Percentiles rank a stretch among this genome's conserved stretches.
Conservation (phyloP, 2,329 filamentous ascomycete species). For the Didymella sp. region DNA sequence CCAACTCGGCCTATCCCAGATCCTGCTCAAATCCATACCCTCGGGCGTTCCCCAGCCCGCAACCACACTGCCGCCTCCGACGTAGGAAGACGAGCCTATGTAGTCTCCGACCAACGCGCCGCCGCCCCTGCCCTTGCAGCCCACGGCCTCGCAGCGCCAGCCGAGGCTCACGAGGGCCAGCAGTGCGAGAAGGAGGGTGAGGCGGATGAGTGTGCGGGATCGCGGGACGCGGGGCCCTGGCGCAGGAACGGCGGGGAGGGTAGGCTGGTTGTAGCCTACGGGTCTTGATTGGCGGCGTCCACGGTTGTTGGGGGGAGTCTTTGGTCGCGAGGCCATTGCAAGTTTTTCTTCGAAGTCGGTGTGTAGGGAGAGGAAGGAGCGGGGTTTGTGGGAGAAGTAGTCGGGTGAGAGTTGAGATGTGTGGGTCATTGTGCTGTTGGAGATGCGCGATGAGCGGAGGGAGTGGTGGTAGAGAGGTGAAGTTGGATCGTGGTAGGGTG, state of each 20-base stretch:
- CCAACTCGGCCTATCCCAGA: conserved; percentile 6
- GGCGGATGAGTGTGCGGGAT: neutral
- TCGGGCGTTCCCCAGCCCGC: neutral
- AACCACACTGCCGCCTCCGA: conserved; percentile 5
- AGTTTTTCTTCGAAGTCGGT: conserved; percentile 1
- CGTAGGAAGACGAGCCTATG: neutral
- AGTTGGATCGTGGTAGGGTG: conserved; percentile 6
- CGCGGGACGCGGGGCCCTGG: neutral
- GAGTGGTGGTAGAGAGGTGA: conserved; percentile 10
- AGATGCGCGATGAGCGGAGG: neutral
- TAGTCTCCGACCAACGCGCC: neutral
- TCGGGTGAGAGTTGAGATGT: conserved; percentile 7
- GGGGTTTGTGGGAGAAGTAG: conserved; percentile 12
- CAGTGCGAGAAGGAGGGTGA: neutral
- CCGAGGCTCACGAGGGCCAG: neutral
- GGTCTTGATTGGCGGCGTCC: neutral
- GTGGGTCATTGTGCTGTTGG: conserved; percentile 2
- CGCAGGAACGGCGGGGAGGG: neutral
- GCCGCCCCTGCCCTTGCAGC: conserved; percentile 1
- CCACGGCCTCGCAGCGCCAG: conserved; percentile 12
- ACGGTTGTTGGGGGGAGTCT: neutral
- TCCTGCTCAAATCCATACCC: neutral
- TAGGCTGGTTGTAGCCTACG: neutral
- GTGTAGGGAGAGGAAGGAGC: conserved; percentile 4
- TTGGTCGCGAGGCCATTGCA: neutral